Evolutionary conservation across 768 basidiomycete genomes (phyloP), one percentile per base, ranked within the genome.

Genomic region (Pisolithus albus): DNA sequence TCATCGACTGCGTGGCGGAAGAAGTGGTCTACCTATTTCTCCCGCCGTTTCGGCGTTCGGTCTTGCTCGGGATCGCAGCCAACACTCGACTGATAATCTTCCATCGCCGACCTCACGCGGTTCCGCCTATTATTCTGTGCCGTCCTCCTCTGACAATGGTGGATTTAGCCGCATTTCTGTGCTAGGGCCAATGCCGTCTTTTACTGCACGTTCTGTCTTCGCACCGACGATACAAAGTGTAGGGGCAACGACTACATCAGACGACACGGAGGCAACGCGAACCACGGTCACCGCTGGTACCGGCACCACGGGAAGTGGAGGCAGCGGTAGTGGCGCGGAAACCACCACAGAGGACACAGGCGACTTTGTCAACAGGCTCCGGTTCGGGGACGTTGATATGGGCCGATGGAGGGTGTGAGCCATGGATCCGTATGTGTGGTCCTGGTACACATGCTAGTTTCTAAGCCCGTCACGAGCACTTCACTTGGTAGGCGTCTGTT

Each of bases 21-120:
- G 55, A 18, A 54, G 50, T 48, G 62, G 54, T 2, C 26, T 46
- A 9, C 59, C 67, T 6, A 59, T 72, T 34, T 80, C 80, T 2
- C 81, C 80, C 30, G 70, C 76, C 0, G 53, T 77, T 44, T 81
- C 80, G 0, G 77, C 75, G 0, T 79, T 82, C 59, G 78, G 79
- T 9, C 39, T 40, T 13, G 50, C 36, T 1, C n/a, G 18, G 26
- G 64, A 53, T 24, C 59, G 59, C 5, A 54, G 55, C 38, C 57
- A 59, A 46, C 54, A 64, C 9, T 18, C 32, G 16, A 36, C 62
- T 46, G 63, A 56, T 47, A 63, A 67, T 16, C 51, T 65, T 32
- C 56, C 56, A 3, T 49, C 47, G 5, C 46, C 42, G 2, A 41
- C 38, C 5, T n/a, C 51, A 9, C 43, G 24, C 6, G 52, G 46